These are phyloP conservation scores for Vitis hybrid DNA, from an alignment of 177 flowering plant genomes.

Conservation along the genomic window DNA sequence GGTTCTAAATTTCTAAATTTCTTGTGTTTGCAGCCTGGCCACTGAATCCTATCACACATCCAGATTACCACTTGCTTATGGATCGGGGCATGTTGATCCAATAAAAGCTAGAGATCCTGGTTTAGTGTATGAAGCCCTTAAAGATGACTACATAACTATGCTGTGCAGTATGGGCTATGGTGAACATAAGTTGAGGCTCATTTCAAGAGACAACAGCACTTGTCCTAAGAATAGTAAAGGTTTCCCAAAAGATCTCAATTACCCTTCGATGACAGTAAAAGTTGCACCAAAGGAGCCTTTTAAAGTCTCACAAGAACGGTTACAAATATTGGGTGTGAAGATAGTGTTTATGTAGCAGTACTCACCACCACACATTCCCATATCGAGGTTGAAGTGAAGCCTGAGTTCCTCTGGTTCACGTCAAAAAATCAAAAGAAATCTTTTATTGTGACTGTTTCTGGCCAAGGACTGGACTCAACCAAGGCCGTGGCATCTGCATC, in stretches of 20 bases:
- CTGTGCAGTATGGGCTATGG: constrained; percentile 10
- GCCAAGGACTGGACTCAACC: not conserved
- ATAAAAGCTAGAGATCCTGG: constrained; percentile 13
- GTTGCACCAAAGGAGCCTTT: not conserved
- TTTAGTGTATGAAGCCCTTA: constrained; percentile 14
- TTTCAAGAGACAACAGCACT: constrained; percentile 6
- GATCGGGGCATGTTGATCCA: constrained; percentile 15
- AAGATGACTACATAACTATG: constrained; percentile 12
- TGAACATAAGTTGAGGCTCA: not conserved
- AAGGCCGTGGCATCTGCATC: constrained; percentile 3
- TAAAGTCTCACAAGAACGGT: constrained; percentile 30
- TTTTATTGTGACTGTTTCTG: constrained; percentile 28
- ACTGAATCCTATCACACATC: constrained; percentile 13
- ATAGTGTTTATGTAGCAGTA: constrained; percentile 29
- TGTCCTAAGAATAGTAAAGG: constrained; percentile 3
- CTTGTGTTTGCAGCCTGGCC: constrained; percentile 13
- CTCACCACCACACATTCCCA: not conserved
- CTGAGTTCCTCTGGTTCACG: constrained; percentile 27
- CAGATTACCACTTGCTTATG: constrained; percentile 26
- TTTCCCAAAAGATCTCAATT: constrained; percentile 40
- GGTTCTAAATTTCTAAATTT: not conserved
- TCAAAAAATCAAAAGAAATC: constrained; percentile 26
- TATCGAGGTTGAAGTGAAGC: constrained; percentile 20
- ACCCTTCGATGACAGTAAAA: constrained; percentile 41
- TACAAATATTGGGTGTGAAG: constrained; percentile 39